Evolutionary conservation across 2,329 filamentous ascomycete species (phyloP).

Genomic region (Aspergillus sp.): DNA sequence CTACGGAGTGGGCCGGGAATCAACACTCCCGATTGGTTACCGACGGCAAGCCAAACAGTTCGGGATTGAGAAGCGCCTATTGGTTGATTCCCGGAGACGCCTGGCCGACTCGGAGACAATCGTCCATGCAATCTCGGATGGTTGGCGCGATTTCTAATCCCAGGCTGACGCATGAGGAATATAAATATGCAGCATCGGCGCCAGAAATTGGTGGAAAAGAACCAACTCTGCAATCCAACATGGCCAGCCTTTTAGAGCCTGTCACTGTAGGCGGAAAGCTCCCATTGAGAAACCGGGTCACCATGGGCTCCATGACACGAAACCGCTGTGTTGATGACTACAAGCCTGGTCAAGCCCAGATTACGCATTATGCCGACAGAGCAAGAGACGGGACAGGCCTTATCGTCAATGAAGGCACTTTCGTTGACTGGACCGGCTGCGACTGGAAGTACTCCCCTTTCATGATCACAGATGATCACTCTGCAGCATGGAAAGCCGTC

Average conservation of each 20-base stretch:
- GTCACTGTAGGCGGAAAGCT: background rate
- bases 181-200: too few relatives aligned
- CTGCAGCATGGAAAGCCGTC: slow-evolving; percentile 21
- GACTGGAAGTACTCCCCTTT: slow-evolving; percentile 24
- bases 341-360: slow-evolving; percentile 17
- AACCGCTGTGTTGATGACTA: slow-evolving; percentile 24
- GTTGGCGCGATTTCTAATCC: too few relatives aligned
- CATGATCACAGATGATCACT: slow-evolving; percentile 20
- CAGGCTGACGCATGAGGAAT: too few relatives aligned
- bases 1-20: too few relatives aligned
- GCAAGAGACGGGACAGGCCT: slow-evolving; percentile 22
- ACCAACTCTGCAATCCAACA: too few relatives aligned
- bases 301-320: slow-evolving; percentile 28
- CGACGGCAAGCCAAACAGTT: too few relatives aligned
- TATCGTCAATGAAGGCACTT: slow-evolving; percentile 24
- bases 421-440: slow-evolving; percentile 20
- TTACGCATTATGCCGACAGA: slow-evolving; percentile 21
- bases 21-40: too few relatives aligned
- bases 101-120: too few relatives aligned
- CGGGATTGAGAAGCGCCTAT: too few relatives aligned
- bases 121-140: too few relatives aligned
- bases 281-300: slow-evolving; percentile 18
- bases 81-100: too few relatives aligned
- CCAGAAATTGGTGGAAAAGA: too few relatives aligned
- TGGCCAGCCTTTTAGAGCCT: background rate